Evolutionary conservation across 192 early-diverging fungal genomes (phyloP), one percentile per base, ranked within the genome.

Genomic region (Pilobolus umbonatus): DNA sequence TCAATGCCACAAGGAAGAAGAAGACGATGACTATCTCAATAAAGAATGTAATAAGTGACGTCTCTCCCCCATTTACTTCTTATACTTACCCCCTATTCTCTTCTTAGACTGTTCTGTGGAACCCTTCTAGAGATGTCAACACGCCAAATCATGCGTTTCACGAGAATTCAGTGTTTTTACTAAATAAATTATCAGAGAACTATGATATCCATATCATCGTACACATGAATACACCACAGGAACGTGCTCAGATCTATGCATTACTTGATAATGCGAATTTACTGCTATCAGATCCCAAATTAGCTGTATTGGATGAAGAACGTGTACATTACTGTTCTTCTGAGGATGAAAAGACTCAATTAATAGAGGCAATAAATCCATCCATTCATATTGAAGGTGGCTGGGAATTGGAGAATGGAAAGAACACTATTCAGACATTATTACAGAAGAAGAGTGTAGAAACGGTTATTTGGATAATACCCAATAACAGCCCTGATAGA

Each of bases 41-140:
- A 44, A 85, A 82, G 49, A 79, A 84, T 72, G 80, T 80, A 75
- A 52, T 22, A 4, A 34, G 14, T 29, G 55, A 48, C 45, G 21
- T 2, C 1, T 49, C 21, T 31, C 17, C 8, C 11, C 15, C 19
- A 11, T 10, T 1, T 11, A 14, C 25, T 53, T 35, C 21, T 36
- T 11, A n/a, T 21, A 49, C 17, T 30, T 34, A 51, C 29, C 26
- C 25, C 24, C 21, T 43, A 34, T 40, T 12, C 31, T 45, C 38
- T 50, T 11, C 36, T 3, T 74, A 90, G 88, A 80, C 85, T 10
- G 72, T 91, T 39, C 62, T 91, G 40, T 89, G 89, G 87, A 89
- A 89, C 58, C 86, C 87, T 14, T 85, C 83, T 1, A 72, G 78
- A n/a, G 83, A 86, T 62, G 83, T 85, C 8, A 64, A 72, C 34